Percentiles rank a stretch among this genome's conserved stretches.
Conservation (phyloP, 306 rosid genomes). For the Lotus japonicus region DNA sequence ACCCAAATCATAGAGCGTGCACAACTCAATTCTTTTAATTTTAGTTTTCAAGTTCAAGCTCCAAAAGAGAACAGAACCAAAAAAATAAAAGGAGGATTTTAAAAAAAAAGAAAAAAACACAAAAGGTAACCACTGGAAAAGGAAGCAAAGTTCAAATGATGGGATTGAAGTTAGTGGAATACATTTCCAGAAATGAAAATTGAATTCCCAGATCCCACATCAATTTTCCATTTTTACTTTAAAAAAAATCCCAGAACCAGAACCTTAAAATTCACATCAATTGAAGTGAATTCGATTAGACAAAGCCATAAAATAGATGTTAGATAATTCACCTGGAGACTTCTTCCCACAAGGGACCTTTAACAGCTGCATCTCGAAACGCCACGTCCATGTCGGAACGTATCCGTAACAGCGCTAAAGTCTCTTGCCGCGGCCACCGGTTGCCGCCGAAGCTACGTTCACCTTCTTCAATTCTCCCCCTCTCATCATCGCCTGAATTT, state of each 20-base stretch:
- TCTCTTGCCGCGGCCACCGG: conserved; percentile 94
- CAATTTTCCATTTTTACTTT: no score
- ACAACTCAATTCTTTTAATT: conserved; percentile 9
- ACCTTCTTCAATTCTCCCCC: conserved; percentile 46
- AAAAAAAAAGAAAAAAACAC: background rate
- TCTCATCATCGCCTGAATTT: conserved; percentile 63
- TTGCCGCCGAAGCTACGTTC: conserved; percentile 79
- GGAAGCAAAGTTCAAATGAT: conserved; percentile 15
- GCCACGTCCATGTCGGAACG: conserved; percentile 85
- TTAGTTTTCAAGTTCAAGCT: background rate
- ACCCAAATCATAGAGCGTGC: conserved; percentile 27
- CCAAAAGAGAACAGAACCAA: background rate
- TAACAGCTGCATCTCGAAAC: conserved; percentile 86
- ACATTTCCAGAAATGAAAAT: conserved; percentile 3
- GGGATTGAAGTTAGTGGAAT: conserved; percentile 6
- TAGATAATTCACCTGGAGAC: conserved; percentile 52
- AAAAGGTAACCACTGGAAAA: background rate
- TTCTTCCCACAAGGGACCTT: conserved; percentile 95
- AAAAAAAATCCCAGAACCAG: no score
- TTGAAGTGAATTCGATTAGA: background rate
- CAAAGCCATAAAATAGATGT: background rate
- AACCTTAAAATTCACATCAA: conserved; percentile 8
- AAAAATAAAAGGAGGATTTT: background rate
- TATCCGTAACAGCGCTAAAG: conserved; percentile 77
- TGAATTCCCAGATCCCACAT: background rate